A percentile compares a stretch with the other conserved stretches of the same genome.
Conservation (phyloP, 2,329 filamentous ascomycete species). For the Septoria petroselini region DNA sequence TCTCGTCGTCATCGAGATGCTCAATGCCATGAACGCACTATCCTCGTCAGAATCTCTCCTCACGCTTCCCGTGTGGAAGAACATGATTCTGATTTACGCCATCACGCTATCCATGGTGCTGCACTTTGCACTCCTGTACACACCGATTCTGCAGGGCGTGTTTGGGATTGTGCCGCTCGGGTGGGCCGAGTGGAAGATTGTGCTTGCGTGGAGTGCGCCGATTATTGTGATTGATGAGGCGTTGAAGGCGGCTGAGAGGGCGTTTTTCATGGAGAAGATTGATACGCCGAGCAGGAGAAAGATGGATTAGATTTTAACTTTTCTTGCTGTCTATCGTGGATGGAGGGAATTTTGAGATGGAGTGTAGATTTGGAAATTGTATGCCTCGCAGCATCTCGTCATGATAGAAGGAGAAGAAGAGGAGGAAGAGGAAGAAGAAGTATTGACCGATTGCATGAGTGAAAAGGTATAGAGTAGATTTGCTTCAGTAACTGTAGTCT, state of each 20-base stretch:
- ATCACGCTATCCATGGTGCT: slow-evolving; percentile 89
- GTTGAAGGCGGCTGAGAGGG: slow-evolving; percentile 70
- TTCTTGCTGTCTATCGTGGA: no score
- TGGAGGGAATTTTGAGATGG: no score
- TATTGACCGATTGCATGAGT: no score
- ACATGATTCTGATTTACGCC: slow-evolving; percentile 97
- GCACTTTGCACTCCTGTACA: slow-evolving; percentile 91
- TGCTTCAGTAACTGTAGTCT: no score
- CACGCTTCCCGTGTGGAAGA: slow-evolving; percentile 93
- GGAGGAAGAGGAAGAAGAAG: no score
- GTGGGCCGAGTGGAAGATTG: slow-evolving; percentile 86
- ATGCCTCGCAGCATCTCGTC: no score
- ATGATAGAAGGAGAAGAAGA: no score
- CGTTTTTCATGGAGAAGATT: slow-evolving; percentile 37
- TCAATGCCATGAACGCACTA: slow-evolving; percentile 97
- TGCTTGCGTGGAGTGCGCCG: slow-evolving; percentile 80
- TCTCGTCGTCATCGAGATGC: slow-evolving; percentile 97
- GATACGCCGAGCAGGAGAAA: slow-evolving; percentile 26
- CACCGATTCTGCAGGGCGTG: slow-evolving; percentile 78
- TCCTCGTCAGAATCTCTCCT: slow-evolving; percentile 92
- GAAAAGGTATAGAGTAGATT: no score
- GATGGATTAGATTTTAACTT: slow-evolving; percentile 18
- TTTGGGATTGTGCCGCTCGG: slow-evolving; percentile 90
- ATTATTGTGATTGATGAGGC: slow-evolving; percentile 91
- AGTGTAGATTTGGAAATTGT: no score